Evolutionary conservation across 495 filamentous ascomycete genomes (phyloP), one percentile per base, ranked within the genome.

Genomic region (Aspergillus sclerotioniger): DNA sequence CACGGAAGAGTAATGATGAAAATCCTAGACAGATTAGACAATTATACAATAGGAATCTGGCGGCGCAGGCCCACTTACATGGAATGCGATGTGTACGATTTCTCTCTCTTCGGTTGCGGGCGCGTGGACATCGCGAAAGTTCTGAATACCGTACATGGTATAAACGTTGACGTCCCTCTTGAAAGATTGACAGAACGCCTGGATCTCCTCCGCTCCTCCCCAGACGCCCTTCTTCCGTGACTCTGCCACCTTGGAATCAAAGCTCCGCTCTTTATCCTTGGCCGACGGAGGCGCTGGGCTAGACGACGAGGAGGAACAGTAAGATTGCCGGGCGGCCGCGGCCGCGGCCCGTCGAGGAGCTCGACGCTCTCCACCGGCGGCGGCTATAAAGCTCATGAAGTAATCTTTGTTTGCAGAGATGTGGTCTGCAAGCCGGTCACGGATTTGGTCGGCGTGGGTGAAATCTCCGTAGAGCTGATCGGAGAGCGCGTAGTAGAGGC

Each of bases 1-100:
- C 57, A 91, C 82, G 1, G 88, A 90, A 3, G 86, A 89, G 67
- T 89, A 92, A 67, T 92, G 89, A 65, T 90, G 84, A 74, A 85
- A 90, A 51, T 67, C 64, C 64, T 67, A 25, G 20, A n/a, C 19
- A 13, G 6, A 17, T 48, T 55, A 41, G 28, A 45, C 59, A 47
- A 8, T 19, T 28, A 48, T 57, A 1, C 37, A 53, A n/a, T n/a
- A n/a, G n/a, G 29, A 37, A 49, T 51, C 20, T 35, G 37, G 35
- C 3, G 39, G 20, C 25, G 39, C 13, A 37, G 16, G 31, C 7
- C 2, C 53, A 74, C 84, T 76, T 80, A 88, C 86, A 67, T 90
- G 87, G 65, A 88, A 88, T 13, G 87, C 88, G 71, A 92, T 85
- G 66, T 90, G 81, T 28, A 82, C 66, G 9, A 75, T 73, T 25